Evolutionary conservation across 164 flowering plant genomes (phyloP).

Genomic region (Tetrastigma voinierianum): DNA sequence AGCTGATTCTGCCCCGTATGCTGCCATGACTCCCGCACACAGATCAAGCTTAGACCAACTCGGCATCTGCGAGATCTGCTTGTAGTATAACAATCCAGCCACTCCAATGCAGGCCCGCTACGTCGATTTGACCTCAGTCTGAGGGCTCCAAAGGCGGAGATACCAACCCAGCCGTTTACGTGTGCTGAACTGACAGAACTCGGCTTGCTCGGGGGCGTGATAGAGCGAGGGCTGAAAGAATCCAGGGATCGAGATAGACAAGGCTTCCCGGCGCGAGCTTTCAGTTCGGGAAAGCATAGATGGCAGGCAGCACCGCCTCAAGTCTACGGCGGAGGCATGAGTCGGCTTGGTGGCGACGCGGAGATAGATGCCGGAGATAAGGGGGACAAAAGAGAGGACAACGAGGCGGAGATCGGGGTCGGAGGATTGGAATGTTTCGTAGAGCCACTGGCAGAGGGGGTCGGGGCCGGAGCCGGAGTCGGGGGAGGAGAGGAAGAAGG

Average conservation of each 20-base stretch:
- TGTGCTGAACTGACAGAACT: background rate
- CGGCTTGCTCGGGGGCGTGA: slow-evolving; percentile 52
- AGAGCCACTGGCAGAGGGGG: slow-evolving; percentile 94
- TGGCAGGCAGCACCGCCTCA: slow-evolving; percentile 77
- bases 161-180: slow-evolving; percentile 49
- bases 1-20: slow-evolving; percentile 78
- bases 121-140: slow-evolving; percentile 80
- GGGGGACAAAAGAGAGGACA: slow-evolving; percentile 78
- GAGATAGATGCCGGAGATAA: slow-evolving; percentile 67
- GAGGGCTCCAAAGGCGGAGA: slow-evolving; percentile 76
- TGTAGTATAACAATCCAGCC: slow-evolving; percentile 73
- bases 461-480: slow-evolving; percentile 78
- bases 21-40: slow-evolving; percentile 53
- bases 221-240: slow-evolving; percentile 83
- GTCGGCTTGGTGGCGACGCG: slow-evolving; percentile 42
- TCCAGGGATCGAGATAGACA: slow-evolving; percentile 65
- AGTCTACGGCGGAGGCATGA: slow-evolving; percentile 58
- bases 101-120: slow-evolving; percentile 74
- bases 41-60: slow-evolving; percentile 79
- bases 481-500: slow-evolving; percentile 50
- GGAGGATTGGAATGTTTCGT: slow-evolving; percentile 78
- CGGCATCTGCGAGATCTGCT: slow-evolving; percentile 85
- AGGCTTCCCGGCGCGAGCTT: slow-evolving; percentile 73
- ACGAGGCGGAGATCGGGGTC: slow-evolving; percentile 86
- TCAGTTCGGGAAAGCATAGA: slow-evolving; percentile 68